Evolutionary conservation across 495 filamentous ascomycete species (phyloP), one percentile per base, ranked within the genome.

Genomic region (Penicillium taxi): DNA sequence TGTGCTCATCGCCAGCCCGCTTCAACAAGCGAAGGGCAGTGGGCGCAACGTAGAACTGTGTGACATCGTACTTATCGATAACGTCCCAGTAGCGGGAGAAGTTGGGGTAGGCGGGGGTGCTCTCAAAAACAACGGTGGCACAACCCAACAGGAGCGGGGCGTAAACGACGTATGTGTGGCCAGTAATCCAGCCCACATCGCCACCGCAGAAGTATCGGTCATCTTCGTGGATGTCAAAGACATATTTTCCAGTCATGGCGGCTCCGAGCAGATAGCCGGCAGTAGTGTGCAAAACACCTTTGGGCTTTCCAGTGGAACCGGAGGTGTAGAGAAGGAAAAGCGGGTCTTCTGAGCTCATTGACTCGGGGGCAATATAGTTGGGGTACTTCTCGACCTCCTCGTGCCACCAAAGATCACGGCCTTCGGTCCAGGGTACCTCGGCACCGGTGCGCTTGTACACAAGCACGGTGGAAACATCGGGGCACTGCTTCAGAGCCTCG

Each of bases 71-170:
- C 70, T 93, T 85, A 41, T 87, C 86, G 61, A 96, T 87, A 37
- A 96, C 89, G 40, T 96, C 88, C 91, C 91, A 99, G 70, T 96
- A 99, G 42, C 93, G 77, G 14, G 90, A 94, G 76, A 95, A 96
- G 70, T 91, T 80, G 44, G 91, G 91, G 61, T 96, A 96, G 15
- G 91, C 89, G 2, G 91, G 91, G 11, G 91, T 98, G 49, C 93
- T 93, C 68, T 99, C 91, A 45, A 96, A 99, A n/a, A 99, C 90
- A 16, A 99, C 85, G 3, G 91, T 96, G 16, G 90, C 74, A 44
- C 94, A 80, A 67, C 91, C 91, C 26, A 96, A 74, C 4, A 99
- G 70, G 27, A 99, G 73, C 37, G 91, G 91, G 8, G 91, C 86
- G 54, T 99, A 99, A 19, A 99, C 90, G 32, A 95, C 91, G 53